phyloP scores from a whole-genome alignment of 2,329 filamentous ascomycete genomes.

The Penicillium sp. region DNA sequence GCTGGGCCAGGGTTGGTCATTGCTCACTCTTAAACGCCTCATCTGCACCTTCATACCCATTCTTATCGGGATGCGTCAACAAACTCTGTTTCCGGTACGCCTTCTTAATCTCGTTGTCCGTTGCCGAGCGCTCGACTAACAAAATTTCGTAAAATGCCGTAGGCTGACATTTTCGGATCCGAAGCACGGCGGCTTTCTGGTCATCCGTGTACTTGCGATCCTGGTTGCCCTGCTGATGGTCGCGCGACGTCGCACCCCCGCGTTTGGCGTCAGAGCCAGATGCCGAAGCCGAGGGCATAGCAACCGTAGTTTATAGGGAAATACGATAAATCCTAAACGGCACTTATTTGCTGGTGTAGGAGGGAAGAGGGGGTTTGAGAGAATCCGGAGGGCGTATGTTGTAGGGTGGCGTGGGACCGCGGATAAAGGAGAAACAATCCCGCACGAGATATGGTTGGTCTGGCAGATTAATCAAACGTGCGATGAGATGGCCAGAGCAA shows the following conservation, averaged over 20 bases:
- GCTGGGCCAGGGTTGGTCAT: not conserved
- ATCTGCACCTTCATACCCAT: slow-evolving; percentile 87
- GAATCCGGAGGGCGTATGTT: not conserved
- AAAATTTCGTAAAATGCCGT: slow-evolving; percentile 97
- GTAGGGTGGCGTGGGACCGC: slow-evolving; percentile 13
- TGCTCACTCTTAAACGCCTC: slow-evolving; percentile 85
- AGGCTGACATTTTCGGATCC: slow-evolving; percentile 71
- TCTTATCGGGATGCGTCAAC: slow-evolving; percentile 96
- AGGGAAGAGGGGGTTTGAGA: not conserved
- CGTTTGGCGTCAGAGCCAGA: slow-evolving; percentile 41
- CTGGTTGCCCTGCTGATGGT: slow-evolving; percentile 45
- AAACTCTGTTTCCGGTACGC: slow-evolving; percentile 90
- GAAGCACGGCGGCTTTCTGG: slow-evolving; percentile 81
- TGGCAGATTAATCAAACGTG: slow-evolving; percentile 1
- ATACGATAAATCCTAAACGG: not conserved
- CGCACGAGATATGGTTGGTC: not conserved
- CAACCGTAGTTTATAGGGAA: not conserved
- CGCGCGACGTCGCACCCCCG: slow-evolving; percentile 31
- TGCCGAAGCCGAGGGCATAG: slow-evolving; percentile 39
- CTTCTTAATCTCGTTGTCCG: slow-evolving; percentile 88
- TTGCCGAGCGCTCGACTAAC: slow-evolving; percentile 57
- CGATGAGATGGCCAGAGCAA: not conserved
- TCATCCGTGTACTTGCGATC: slow-evolving; percentile 66
- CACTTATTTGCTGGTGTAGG: not conserved
- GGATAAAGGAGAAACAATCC: slow-evolving; percentile 12